Conservation (phyloP, 73 alveolate genomes). For the Stentor coeruleus region DNA sequence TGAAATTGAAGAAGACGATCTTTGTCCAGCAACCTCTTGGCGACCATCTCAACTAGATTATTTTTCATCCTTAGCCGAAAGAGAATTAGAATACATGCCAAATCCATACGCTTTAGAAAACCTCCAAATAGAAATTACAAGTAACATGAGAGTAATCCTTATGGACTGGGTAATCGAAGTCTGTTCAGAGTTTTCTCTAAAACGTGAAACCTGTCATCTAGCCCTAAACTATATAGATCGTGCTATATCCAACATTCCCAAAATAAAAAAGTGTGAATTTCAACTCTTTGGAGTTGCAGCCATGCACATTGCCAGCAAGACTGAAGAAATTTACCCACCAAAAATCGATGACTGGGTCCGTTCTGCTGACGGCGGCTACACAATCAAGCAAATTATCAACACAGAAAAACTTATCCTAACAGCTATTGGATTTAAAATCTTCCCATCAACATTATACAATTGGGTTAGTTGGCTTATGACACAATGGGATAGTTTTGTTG, state of each 20-base stretch:
- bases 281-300: slow-evolving; percentile 84
- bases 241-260: too few species aligned
- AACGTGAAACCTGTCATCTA: slow-evolving; percentile 64
- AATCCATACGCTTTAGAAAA: too few species aligned
- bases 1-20: too few species aligned
- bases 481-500: too few species aligned
- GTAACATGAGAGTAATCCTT: slow-evolving; percentile 55
- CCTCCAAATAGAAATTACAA: too few species aligned
- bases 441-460: too few species aligned
- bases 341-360: slow-evolving; percentile 55
- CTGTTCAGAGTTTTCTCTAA: slow-evolving; percentile 47
- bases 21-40: too few species aligned
- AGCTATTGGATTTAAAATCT: not conserved
- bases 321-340: slow-evolving; percentile 76
- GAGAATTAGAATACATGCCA: too few species aligned
- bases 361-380: slow-evolving; percentile 66
- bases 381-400: slow-evolving; percentile 37
- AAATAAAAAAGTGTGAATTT: slow-evolving; percentile 56
- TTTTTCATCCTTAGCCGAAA: too few species aligned
- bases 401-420: slow-evolving; percentile 31
- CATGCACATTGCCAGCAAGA: slow-evolving; percentile 80
- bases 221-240: slow-evolving; percentile 51
- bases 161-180: slow-evolving; percentile 78
- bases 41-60: too few species aligned
- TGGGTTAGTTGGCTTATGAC: too few species aligned